phyloP scores from a whole-genome alignment of 2,329 filamentous ascomycete genomes.

The Penicillium sp. region DNA sequence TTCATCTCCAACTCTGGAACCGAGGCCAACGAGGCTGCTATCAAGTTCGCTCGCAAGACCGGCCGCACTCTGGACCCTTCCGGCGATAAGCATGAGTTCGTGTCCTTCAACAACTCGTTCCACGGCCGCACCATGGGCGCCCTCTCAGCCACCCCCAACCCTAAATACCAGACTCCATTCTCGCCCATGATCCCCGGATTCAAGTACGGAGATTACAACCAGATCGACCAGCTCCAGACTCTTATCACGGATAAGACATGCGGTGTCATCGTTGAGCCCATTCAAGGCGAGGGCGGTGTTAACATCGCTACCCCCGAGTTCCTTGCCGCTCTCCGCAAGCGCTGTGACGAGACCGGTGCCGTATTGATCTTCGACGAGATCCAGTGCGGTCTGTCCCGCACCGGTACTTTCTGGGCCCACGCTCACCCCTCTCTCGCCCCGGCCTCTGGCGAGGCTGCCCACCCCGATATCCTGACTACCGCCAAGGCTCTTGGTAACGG shows the following conservation, averaged over 20 bases:
- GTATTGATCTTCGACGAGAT: slow-evolving; percentile 96
- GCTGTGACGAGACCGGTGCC: slow-evolving; percentile 83
- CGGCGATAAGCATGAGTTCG: slow-evolving; percentile 74
- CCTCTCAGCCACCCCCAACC: slow-evolving; percentile 93
- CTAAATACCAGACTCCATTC: slow-evolving; percentile 95
- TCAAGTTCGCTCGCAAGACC: slow-evolving; percentile 93
- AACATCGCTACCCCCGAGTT: slow-evolving; percentile 81
- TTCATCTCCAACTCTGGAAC: slow-evolving; percentile 97
- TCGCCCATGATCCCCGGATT: slow-evolving; percentile 94
- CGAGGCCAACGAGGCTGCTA: slow-evolving; percentile 95
- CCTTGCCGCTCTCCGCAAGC: slow-evolving; percentile 73
- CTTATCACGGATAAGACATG: slow-evolving; percentile 84
- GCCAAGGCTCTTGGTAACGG: slow-evolving; percentile 97
- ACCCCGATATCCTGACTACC: slow-evolving; percentile 90
- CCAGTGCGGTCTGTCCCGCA: slow-evolving; percentile 86
- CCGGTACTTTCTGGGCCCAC: slow-evolving; percentile 89
- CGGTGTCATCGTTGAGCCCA: slow-evolving; percentile 93
- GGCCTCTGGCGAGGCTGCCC: slow-evolving; percentile 59
- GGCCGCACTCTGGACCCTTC: slow-evolving; percentile 72
- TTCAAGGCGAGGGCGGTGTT: slow-evolving; percentile 94
- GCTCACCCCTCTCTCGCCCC: slow-evolving; percentile 58
- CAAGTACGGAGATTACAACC: slow-evolving; percentile 80
- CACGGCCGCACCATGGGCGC: slow-evolving; percentile 96
- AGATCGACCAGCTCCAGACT: slow-evolving; percentile 66
- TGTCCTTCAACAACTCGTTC: slow-evolving; percentile 90